phyloP scores from a whole-genome alignment of 2,329 filamentous ascomycete species.

The Cercospora citrullina region DNA sequence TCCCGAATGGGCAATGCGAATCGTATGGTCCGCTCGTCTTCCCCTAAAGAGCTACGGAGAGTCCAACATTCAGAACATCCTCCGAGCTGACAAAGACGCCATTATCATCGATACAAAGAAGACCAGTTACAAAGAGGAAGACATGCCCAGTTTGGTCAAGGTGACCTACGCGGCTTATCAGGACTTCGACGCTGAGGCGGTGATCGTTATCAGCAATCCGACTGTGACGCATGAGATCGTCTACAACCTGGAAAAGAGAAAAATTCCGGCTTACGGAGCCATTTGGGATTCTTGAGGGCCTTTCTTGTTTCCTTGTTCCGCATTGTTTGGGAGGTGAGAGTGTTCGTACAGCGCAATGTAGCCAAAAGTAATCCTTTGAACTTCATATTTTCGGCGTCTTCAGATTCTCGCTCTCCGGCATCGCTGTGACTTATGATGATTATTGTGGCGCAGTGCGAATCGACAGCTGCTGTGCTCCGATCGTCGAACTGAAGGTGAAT shows the following conservation, averaged over 20 bases:
- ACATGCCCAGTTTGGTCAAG: slow-evolving; percentile 62
- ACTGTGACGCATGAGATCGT: slow-evolving; percentile 67
- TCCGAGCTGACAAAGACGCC: slow-evolving; percentile 59
- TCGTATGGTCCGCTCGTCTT: slow-evolving; percentile 68
- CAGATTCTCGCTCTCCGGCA: background rate
- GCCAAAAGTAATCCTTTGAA: background rate
- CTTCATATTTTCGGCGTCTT: background rate
- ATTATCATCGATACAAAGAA: slow-evolving; percentile 66
- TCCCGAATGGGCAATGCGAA: slow-evolving; percentile 53
- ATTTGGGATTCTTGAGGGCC: slow-evolving; percentile 64
- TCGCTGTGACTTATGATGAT: background rate
- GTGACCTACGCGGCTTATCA: slow-evolving; percentile 54
- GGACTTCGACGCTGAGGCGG: slow-evolving; percentile 60
- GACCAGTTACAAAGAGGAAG: slow-evolving; percentile 39
- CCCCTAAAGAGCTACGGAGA: slow-evolving; percentile 64
- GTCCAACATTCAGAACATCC: slow-evolving; percentile 58
- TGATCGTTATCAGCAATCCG: slow-evolving; percentile 72
- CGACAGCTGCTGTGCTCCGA: background rate
- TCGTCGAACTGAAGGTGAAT: background rate
- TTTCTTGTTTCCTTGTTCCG: background rate
- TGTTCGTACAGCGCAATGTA: background rate
- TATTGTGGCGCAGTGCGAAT: background rate
- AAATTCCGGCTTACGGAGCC: slow-evolving; percentile 68
- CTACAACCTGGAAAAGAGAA: slow-evolving; percentile 65
- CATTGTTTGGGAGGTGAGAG: background rate